Percentiles rank a stretch among this genome's conserved stretches.
These are phyloP conservation scores for Fraxinus sp. DNA, from an alignment of 305 asterid species.

Conservation along the genomic window DNA sequence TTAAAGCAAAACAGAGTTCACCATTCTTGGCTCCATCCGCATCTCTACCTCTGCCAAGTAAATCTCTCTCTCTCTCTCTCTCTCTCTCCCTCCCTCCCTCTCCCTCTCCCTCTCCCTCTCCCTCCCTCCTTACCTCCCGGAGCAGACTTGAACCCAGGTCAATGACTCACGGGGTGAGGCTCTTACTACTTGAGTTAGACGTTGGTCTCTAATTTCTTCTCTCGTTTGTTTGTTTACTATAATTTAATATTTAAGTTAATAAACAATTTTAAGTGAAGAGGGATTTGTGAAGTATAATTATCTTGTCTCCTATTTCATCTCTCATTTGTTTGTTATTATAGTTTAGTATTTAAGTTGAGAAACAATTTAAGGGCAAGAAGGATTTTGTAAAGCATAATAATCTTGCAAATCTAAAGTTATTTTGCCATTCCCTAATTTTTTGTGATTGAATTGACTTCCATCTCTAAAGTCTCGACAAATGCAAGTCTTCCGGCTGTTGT, in stretches of 20 bases:
- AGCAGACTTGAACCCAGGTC: not conserved
- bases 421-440: not conserved
- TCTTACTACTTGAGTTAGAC: not conserved
- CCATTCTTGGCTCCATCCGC: too few species aligned
- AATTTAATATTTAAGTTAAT: not conserved
- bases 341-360: not conserved
- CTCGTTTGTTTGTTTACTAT: not conserved
- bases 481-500: not conserved
- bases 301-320: not conserved
- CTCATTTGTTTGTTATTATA: not conserved
- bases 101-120: too few species aligned
- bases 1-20: too few species aligned
- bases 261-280: not conserved
- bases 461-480: not conserved
- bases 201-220: not conserved
- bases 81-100: too few species aligned
- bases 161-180: not conserved
- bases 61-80: too few species aligned
- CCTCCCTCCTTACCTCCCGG: not conserved
- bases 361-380: not conserved
- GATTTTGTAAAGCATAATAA: not conserved
- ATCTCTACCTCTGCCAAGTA: too few species aligned
- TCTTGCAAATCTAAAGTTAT: not conserved
- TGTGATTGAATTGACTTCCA: not conserved
- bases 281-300: not conserved